Conservation (phyloP, 2,329 filamentous ascomycete genomes). For the Allantophomopsis lycopodina region DNA sequence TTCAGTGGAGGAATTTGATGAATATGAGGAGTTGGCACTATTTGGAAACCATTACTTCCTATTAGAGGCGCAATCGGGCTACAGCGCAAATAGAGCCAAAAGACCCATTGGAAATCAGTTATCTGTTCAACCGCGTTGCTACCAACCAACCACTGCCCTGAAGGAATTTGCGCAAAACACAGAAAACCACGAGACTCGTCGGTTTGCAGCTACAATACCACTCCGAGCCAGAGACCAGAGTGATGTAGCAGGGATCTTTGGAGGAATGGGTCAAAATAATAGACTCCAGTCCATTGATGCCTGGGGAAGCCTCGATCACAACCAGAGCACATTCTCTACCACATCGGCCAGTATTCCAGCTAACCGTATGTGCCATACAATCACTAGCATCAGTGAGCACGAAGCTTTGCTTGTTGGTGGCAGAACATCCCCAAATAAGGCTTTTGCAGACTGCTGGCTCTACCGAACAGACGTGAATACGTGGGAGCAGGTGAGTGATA, state of each 20-base stretch:
- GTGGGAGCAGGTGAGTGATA: conserved; percentile 51
- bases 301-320: conserved; percentile 16
- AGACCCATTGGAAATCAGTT: not conserved
- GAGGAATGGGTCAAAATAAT: conserved; percentile 22
- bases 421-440: conserved; percentile 58
- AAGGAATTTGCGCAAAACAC: conserved; percentile 20
- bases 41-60: conserved; percentile 80
- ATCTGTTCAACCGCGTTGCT: not conserved
- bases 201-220: conserved; percentile 44
- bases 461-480: conserved; percentile 33
- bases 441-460: conserved; percentile 64
- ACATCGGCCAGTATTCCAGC: conserved; percentile 21
- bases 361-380: conserved; percentile 59
- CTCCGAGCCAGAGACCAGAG: conserved; percentile 22
- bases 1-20: conserved; percentile 71
- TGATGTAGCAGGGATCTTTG: conserved; percentile 15
- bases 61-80: conserved; percentile 44
- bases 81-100: not conserved
- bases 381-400: conserved; percentile 47
- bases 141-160: not conserved
- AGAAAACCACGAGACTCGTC: conserved; percentile 31
- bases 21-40: conserved; percentile 88
- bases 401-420: conserved; percentile 62
- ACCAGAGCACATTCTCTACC: not conserved
- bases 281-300: conserved; percentile 30